Evolutionary conservation across 2,329 filamentous ascomycete species (phyloP), one percentile per base, ranked within the genome.

Genomic region (Xylaria sp.): DNA sequence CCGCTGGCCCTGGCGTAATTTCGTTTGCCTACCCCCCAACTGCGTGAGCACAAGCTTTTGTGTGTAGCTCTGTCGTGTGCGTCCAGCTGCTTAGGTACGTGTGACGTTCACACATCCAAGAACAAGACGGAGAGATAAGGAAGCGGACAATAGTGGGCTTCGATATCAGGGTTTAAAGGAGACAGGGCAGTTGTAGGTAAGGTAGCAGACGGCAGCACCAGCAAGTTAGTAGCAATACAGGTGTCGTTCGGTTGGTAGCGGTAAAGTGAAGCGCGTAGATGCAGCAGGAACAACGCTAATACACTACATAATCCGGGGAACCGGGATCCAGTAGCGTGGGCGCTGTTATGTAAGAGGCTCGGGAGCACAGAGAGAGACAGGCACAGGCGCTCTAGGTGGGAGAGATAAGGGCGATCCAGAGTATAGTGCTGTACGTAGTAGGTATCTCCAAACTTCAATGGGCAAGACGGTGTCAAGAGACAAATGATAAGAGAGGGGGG

Each of bases 221-320:
- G 59, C 24, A 51, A 57, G 36, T 19, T 51, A 50, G 36, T 19
- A 34, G 48, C 39, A 62, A 63, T 54, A 39, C 30, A 36, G 54
- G 17, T 54, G 51, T 34, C 27, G 61, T 64, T 27, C 17, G 65
- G 45, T 69, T 65, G 70, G 69, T 61, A 47, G 42, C 42, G 34
- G 54, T 19, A 64, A 27, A 73, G 66, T 72, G 71, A 75, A 66
- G 71, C 73, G 72, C 75, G 74, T 72, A 72, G 72, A 76, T 76
- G 75, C 75, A 78, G 79, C 78, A 77, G 77, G 78, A 80, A 42
- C 55, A 42, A 42, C 62, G 62, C 81, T 81, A 82, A 82, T 80
- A 71, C 81, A 80, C 78, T 78, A 79, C 79, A 79, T 79, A 81
- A 79, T 78, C 76, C 73, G 78, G 78, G 76, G 78, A 75, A 77